Base-by-base conservation (phyloP, 768 basidiomycete genomes). In the Clathrus columnatus region DNA sequence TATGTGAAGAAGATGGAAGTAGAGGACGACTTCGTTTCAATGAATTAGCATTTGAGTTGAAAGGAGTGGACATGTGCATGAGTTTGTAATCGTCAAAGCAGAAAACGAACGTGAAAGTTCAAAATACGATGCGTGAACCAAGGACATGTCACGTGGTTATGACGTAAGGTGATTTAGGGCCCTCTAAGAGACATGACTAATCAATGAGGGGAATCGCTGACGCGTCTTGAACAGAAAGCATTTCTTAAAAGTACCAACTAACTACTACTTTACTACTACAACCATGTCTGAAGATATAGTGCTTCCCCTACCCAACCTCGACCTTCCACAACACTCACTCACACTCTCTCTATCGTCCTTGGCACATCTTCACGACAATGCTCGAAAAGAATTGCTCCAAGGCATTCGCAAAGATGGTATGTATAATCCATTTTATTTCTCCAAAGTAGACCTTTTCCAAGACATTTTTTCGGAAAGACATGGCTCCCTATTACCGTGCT, bases 251-350 rank as follows among this genome's bases (percentile, higher is more conserved):
- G n/a, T n/a, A n/a, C n/a, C n/a, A n/a, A n/a, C n/a, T n/a, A n/a
- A 42, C 20, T 42, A 11, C 46, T 47, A 14, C 26, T 20, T 28
- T 18, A 23, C 26, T 18, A 53, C n/a, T n/a, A n/a, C 17, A 50
- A 61, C 48, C 55, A 92, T 93, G 90, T 79, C 89, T 51, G 88
- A 95, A 68, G 90, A 94, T 60, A 71, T 80, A 14, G 82, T 93
- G 2, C 77, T 89, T 36, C 91, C 91, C 0, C 85, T 89, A 58
- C 94, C 93, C 21, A 94, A 96, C 66, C 82, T 93, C 54, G 72
- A 76, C 10, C 77, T 95, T 17, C 78, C 93, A 0, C 87, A 95
- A 63, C 80, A 85, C 64, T 73, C 86, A 11, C 96, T 90, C 63
- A 78, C 80, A 8, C 76, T 97, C 4, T 78, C 82, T 11, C 80